Evolutionary conservation across 2,329 filamentous ascomycete genomes (phyloP), one percentile per base, ranked within the genome.

Genomic region (Magnaporthiopsis incrustans): DNA sequence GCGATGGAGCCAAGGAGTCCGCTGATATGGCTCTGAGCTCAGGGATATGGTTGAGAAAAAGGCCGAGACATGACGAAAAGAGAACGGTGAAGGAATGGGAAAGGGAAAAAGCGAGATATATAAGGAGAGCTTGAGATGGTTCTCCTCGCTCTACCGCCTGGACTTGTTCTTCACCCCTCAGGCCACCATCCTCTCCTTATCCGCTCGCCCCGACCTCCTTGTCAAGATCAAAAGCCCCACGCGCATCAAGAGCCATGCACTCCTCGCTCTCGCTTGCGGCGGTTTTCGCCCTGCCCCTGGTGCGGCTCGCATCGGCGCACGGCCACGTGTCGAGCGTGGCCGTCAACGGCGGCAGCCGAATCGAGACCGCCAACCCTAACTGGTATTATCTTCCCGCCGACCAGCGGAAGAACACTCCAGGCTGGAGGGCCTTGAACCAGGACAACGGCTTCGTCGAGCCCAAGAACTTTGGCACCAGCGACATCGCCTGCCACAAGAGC

Each of bases 391-490:
- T 53, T 1, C 44, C 44, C 1, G 18, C 7, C 7, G 44, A 53
- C 22, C 44, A 53, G 22, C 18, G 44, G 22, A 4, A 8, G 18
- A 53, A 53, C 0, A 72, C 74, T 38, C 69, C 75, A 57, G 79
- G 77, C 50, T 81, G 79, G 79, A 70, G 72, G 60, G 75, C 75
- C n/a, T 66, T 73, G 61, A 74, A 78, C 67, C 76, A 76, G 64
- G 79, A 80, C 67, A 81, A 82, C 70, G 82, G 83, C 65, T 83
- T 81, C 69, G 79, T 84, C 27, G 78, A 74, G 38, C 76, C 77
- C 38, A 71, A 75, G 63, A 71, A 69, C 64, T 80, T 78, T 65
- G 68, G 67, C 44, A 73, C 72, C 15, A 44, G 71, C 33, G 79
- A 81, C 62, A 81, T 83, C 65, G 77, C 76, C 69, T 83, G 81